Base-by-base conservation (phyloP, 2,329 filamentous ascomycete genomes). In the Fusarium sp. region DNA sequence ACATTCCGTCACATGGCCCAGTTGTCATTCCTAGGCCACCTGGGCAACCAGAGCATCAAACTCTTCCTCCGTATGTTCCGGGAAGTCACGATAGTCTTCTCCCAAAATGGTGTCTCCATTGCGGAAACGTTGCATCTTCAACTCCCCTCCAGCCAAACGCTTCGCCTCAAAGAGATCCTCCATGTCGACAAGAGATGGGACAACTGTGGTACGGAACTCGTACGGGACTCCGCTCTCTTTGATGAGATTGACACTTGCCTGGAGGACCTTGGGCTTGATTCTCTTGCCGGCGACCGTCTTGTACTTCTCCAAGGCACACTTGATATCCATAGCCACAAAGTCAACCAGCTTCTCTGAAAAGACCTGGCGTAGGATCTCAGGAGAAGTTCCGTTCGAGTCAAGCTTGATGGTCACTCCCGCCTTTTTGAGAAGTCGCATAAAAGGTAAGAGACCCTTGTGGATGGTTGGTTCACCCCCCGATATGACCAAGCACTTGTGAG, bases 301-400 rank as follows among this genome's bases (percentile, higher is more conserved):
- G 43, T 78, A 78, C 1, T 77, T 78, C 16, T 78, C 73, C 5
- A 78, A 4, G 0, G 75, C 76, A 18, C 76, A 77, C 18, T 78
- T 78, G 16, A 78, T 78, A 2, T 78, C 76, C 76, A 78, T 78
- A 0, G 76, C 76, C 1, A 76, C 67, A 8, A 78, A 78, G 10
- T 72, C 69, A 7, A 75, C 63, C 2, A 78, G 66, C 0, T 60
- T 58, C 16, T 78, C 73, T 0, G 57, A 10, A 2, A 72, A 78
- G 0, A 73, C 33, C 7, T 74, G 60, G 1, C 61, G 57, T 5
- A 78, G 33, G 0, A 70, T 13, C 0, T 62, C 37, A 0, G 76
- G 73, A 0, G 74, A 69, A 2, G 76, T 78, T 0, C 76, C 76
- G 4, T 78, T 78, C 1, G 76, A 71, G 33, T 78, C 76, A 1